These are phyloP conservation scores for Sphagnurus paluster DNA, from an alignment of 1,284 basidiomycete species.

Conservation along the genomic window DNA sequence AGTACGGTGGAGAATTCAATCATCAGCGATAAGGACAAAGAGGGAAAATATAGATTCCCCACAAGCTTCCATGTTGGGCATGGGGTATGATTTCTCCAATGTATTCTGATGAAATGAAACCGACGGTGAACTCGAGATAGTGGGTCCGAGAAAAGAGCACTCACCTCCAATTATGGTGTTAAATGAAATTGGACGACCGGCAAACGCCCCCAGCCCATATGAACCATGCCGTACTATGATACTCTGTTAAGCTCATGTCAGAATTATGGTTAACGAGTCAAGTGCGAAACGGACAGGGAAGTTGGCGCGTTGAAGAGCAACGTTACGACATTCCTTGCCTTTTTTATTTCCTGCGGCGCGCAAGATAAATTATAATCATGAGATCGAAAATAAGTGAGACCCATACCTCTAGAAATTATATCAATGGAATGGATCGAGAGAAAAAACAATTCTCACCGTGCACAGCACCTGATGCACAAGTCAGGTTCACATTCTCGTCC, in stretches of 20 bases:
- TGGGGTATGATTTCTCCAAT: constrained; percentile 41
- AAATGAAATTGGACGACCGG: constrained; percentile 28
- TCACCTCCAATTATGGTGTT: constrained; percentile 47
- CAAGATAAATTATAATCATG: too few relatives aligned
- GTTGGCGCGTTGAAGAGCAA: constrained; percentile 34
- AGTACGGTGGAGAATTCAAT: not conserved
- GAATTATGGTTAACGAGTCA: not conserved
- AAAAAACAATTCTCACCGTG: constrained; percentile 24
- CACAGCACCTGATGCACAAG: constrained; percentile 39
- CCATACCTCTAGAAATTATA: constrained; percentile 12
- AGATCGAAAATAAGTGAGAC: not conserved
- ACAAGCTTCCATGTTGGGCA: constrained; percentile 13
- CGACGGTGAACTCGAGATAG: not conserved
- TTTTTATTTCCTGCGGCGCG: too few relatives aligned
- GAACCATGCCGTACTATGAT: constrained; percentile 35
- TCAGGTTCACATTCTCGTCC: constrained; percentile 53
- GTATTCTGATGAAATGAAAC: constrained; percentile 42
- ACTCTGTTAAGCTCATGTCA: constrained; percentile 22
- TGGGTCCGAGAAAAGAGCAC: constrained; percentile 4
- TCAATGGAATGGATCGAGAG: not conserved
- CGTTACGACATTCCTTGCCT: constrained; percentile 33
- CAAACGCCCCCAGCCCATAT: constrained; percentile 50
- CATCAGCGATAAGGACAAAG: not conserved
- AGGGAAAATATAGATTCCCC: constrained; percentile 15
- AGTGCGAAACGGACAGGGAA: constrained; percentile 29